Percentiles rank a stretch among this genome's conserved stretches.
Conservation (phyloP, 169 alveolate genomes). For the Cryptosporidium ubiquitum region DNA sequence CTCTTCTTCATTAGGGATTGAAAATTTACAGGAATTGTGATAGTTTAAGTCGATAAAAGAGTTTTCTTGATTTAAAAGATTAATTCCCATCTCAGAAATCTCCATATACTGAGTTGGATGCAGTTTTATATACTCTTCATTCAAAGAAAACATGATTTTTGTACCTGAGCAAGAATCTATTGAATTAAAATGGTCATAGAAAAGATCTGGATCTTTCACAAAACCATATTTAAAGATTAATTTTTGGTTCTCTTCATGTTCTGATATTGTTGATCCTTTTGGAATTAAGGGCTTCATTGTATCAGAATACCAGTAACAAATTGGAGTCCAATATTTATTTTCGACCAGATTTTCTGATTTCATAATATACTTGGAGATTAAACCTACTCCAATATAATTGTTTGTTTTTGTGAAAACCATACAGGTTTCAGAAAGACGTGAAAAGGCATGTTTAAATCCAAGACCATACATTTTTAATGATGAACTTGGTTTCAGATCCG, state of each 20-base stretch:
- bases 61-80: neutral
- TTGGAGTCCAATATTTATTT: slow-evolving; percentile 21
- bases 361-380: slow-evolving; percentile 78
- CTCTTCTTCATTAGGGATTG: neutral
- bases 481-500: neutral
- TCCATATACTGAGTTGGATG: slow-evolving; percentile 37
- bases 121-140: slow-evolving; percentile 1
- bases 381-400: slow-evolving; percentile 88
- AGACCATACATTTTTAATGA: slow-evolving; percentile 78
- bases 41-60: slow-evolving; percentile 13
- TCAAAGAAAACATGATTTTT: slow-evolving; percentile 1
- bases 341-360: slow-evolving; percentile 18
- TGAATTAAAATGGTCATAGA: slow-evolving; percentile 19
- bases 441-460: slow-evolving; percentile 90
- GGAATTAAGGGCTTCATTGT: slow-evolving; percentile 55
- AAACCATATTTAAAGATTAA: slow-evolving; percentile 23
- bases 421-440: slow-evolving; percentile 87
- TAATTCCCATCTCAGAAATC: slow-evolving; percentile 25
- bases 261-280: slow-evolving; percentile 4
- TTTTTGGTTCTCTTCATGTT: slow-evolving; percentile 44
- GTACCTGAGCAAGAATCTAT: slow-evolving; percentile 32
- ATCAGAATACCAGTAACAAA: slow-evolving; percentile 55
- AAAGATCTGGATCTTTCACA: neutral
- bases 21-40: neutral
- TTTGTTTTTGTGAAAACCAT: slow-evolving; percentile 88